Conservation (phyloP, 2,329 filamentous ascomycete species). For the Alternaria brassicicola region DNA sequence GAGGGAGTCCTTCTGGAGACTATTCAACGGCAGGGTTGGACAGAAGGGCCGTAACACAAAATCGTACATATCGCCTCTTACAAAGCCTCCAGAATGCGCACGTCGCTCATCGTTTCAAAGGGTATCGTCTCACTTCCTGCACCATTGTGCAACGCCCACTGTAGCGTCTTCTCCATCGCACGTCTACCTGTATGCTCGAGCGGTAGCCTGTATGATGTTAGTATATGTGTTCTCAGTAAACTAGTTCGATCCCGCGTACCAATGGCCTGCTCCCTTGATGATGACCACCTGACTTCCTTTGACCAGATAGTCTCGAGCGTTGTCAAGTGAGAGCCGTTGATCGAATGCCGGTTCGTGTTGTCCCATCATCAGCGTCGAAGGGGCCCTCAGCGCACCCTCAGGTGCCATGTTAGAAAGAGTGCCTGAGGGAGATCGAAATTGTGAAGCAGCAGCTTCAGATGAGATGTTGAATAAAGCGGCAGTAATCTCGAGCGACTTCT, state of each 20-base stretch:
- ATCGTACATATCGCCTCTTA: neutral
- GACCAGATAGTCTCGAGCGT: constrained; percentile 59
- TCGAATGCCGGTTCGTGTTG: constrained; percentile 60
- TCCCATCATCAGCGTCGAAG: constrained; percentile 61
- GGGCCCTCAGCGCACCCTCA: constrained; percentile 57
- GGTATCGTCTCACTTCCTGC: constrained; percentile 18
- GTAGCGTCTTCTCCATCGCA: constrained; percentile 50
- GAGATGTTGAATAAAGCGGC: constrained; percentile 55
- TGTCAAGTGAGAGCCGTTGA: constrained; percentile 56
- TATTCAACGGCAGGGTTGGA: neutral
- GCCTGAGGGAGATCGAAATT: constrained; percentile 29
- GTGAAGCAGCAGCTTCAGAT: constrained; percentile 8
- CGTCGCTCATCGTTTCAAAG: constrained; percentile 29
- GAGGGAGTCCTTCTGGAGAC: too few species aligned
- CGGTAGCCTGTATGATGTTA: constrained; percentile 37
- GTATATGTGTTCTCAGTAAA: neutral
- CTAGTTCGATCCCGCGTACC: constrained; percentile 38
- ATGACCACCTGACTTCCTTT: constrained; percentile 58
- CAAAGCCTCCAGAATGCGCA: constrained; percentile 25
- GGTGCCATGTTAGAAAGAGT: constrained; percentile 53
- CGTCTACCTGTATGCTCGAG: constrained; percentile 53
- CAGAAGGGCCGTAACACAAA: neutral
- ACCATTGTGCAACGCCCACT: constrained; percentile 41
- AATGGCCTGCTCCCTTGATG: constrained; percentile 60
- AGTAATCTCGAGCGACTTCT: constrained; percentile 59